These are phyloP conservation scores for Leishmania guyanensis DNA, from an alignment of 208 protist species.

Conservation along the genomic window DNA sequence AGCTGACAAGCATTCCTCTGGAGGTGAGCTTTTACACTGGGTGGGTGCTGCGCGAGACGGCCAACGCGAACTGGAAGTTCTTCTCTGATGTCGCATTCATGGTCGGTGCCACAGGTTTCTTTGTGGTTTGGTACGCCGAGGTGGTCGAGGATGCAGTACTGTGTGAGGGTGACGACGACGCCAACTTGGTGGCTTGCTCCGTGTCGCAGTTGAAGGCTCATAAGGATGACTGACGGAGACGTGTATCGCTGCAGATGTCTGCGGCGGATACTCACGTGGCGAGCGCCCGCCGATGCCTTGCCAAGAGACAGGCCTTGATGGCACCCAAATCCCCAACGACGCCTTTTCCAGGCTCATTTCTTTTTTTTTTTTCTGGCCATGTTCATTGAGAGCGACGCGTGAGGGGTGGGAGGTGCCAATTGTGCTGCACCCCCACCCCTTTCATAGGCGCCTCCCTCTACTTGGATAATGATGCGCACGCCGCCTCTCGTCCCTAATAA, in stretches of 20 bases:
- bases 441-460: background rate
- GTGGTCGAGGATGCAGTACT: slow-evolving; percentile 32
- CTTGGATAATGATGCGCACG: background rate
- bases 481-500: no score
- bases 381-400: no score
- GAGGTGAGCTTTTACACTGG: slow-evolving; percentile 71
- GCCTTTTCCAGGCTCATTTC: background rate
- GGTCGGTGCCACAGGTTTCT: slow-evolving; percentile 37
- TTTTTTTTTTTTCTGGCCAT: background rate
- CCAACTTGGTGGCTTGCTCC: background rate
- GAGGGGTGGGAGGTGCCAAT: background rate
- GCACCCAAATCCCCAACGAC: background rate
- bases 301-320: background rate
- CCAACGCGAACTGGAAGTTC: slow-evolving; percentile 84
- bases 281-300: background rate
- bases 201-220: background rate
- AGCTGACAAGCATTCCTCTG: slow-evolving; percentile 46
- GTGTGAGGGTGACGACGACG: background rate
- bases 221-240: background rate
- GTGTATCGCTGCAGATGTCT: background rate
- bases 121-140: slow-evolving; percentile 49
- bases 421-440: background rate
- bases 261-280: background rate
- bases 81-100: slow-evolving; percentile 63
- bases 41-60: slow-evolving; percentile 62